phyloP scores from a whole-genome alignment of 306 rosid species.

The Biancaea sappan region DNA sequence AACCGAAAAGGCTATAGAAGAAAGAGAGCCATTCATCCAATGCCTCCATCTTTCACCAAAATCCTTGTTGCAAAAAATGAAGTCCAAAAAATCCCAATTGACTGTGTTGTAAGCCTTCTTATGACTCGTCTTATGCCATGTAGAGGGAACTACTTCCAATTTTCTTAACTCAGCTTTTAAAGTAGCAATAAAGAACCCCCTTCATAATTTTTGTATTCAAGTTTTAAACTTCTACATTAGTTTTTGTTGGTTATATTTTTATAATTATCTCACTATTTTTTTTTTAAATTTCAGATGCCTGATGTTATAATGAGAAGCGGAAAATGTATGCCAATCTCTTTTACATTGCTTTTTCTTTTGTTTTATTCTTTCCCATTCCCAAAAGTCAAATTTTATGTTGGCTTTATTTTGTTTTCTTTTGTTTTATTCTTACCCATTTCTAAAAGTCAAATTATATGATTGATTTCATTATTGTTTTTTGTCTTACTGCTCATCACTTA shows the following conservation, averaged over 20 bases:
- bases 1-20: too few species aligned
- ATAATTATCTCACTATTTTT: constrained; percentile 38
- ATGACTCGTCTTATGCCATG: too few species aligned
- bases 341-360: constrained; percentile 25
- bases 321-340: constrained; percentile 62
- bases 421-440: constrained; percentile 13
- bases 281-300: constrained; percentile 65
- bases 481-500: neutral
- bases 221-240: constrained; percentile 23
- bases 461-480: neutral
- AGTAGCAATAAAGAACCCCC: neutral
- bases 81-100: too few species aligned
- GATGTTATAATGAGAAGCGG: constrained; percentile 72
- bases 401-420: neutral
- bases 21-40: too few species aligned
- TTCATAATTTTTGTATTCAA: constrained; percentile 9
- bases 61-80: too few species aligned
- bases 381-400: neutral
- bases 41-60: too few species aligned
- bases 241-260: constrained; percentile 21
- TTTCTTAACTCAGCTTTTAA: constrained; percentile 19
- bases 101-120: too few species aligned
- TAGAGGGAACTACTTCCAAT: constrained; percentile 13
- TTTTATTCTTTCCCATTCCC: constrained; percentile 20
- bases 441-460: neutral